phyloP scores from a whole-genome alignment of 2,329 filamentous ascomycete genomes.

The Talaromyces verruculosus region DNA sequence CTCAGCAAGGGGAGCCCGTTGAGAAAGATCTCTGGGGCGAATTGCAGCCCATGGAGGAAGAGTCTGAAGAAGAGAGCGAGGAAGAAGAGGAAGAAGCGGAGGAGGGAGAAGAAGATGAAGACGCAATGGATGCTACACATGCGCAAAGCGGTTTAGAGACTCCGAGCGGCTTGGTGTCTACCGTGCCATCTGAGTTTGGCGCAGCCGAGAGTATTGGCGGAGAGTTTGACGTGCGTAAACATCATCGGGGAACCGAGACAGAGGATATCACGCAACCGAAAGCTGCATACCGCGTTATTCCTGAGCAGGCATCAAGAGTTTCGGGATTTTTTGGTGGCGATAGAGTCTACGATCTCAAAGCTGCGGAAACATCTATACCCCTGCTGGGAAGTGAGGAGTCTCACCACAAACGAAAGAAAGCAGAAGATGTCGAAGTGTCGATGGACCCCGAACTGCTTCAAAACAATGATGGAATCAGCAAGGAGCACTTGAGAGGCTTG shows the following conservation, averaged over 20 bases:
- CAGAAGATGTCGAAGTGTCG: slow-evolving; percentile 89
- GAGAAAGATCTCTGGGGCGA: slow-evolving; percentile 92
- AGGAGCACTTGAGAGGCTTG: slow-evolving; percentile 75
- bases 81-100: slow-evolving; percentile 75
- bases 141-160: slow-evolving; percentile 78
- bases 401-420: slow-evolving; percentile 84
- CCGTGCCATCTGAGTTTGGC: slow-evolving; percentile 75
- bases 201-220: slow-evolving; percentile 75
- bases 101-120: slow-evolving; percentile 63
- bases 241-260: slow-evolving; percentile 79
- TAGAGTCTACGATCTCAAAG: slow-evolving; percentile 83
- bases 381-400: slow-evolving; percentile 80
- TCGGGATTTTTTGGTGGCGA: slow-evolving; percentile 97
- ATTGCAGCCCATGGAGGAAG: slow-evolving; percentile 74
- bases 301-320: slow-evolving; percentile 79
- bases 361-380: slow-evolving; percentile 59
- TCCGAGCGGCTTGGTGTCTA: slow-evolving; percentile 75
- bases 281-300: slow-evolving; percentile 83
- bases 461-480: slow-evolving; percentile 73
- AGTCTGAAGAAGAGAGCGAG: slow-evolving; percentile 61
- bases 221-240: slow-evolving; percentile 89
- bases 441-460: slow-evolving; percentile 81
- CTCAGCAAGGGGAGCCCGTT: slow-evolving; percentile 71
- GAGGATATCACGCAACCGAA: slow-evolving; percentile 74
- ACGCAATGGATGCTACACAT: slow-evolving; percentile 65